Percentiles rank a stretch among this genome's conserved stretches.
Evolutionary conservation across 2,329 filamentous ascomycete species (phyloP).

Genomic region (Aspergillus hiratsukae): DNA sequence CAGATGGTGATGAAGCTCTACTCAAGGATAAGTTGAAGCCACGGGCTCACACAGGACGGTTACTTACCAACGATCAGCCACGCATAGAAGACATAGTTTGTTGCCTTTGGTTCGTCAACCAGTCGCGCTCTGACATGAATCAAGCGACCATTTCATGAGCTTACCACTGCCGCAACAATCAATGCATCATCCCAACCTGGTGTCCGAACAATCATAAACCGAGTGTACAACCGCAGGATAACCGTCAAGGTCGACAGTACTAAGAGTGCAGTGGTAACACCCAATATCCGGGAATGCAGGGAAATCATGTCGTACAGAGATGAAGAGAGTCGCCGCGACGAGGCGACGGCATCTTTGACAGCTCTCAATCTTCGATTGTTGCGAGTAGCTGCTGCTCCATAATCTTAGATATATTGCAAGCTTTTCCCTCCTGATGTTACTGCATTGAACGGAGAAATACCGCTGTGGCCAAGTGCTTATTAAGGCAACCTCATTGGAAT

Average conservation of each 20-base stretch:
- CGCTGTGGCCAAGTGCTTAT: neutral
- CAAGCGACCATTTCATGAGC: neutral
- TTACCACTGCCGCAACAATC: slow-evolving; percentile 19
- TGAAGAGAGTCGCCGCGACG: neutral
- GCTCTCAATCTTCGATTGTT: neutral
- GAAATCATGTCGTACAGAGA: slow-evolving; percentile 15
- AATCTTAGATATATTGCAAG: neutral
- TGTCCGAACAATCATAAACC: slow-evolving; percentile 18
- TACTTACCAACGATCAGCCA: slow-evolving; percentile 11
- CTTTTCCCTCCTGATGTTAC: neutral
- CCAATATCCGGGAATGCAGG: slow-evolving; percentile 18
- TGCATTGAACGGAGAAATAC: neutral
- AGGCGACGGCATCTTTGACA: neutral
- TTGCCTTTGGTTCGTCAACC: slow-evolving; percentile 6
- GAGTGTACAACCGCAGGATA: slow-evolving; percentile 19
- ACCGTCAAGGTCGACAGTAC: slow-evolving; percentile 17
- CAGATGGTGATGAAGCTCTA: slow-evolving; percentile 22
- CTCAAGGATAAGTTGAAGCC: neutral
- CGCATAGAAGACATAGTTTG: slow-evolving; percentile 8
- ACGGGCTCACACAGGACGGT: neutral
- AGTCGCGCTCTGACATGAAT: neutral
- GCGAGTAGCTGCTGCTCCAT: neutral
- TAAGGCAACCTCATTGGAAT: neutral
- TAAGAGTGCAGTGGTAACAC: slow-evolving; percentile 17
- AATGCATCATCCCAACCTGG: slow-evolving; percentile 27